phyloP scores from a whole-genome alignment of 2,329 filamentous ascomycete species.

The Emericellopsis atlantica region DNA sequence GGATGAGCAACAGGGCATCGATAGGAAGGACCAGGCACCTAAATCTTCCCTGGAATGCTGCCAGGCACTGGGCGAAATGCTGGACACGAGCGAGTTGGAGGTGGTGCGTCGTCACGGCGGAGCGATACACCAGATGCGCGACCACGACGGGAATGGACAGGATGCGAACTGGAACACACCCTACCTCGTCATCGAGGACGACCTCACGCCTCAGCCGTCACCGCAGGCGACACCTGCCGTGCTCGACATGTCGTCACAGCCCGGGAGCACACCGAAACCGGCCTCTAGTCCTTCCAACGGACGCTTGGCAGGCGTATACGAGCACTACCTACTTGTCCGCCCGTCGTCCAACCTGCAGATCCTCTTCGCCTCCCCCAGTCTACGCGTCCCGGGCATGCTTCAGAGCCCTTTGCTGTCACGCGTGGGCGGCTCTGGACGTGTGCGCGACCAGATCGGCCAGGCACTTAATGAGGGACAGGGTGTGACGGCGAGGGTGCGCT shows the following conservation, averaged over 20 bases:
- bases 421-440: constrained; percentile 34
- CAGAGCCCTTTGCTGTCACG: constrained; percentile 44
- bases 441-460: constrained; percentile 34
- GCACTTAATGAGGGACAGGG: constrained; percentile 57
- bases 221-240: background rate
- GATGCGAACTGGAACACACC: constrained; percentile 27
- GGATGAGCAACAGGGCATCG: background rate
- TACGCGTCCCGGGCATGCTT: constrained; percentile 55
- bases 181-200: constrained; percentile 25
- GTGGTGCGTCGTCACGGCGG: constrained; percentile 52
- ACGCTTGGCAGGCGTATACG: constrained; percentile 21
- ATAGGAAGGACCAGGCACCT: background rate
- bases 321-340: constrained; percentile 51
- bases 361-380: constrained; percentile 55
- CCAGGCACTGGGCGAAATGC: constrained; percentile 54
- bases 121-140: constrained; percentile 35
- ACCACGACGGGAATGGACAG: constrained; percentile 14
- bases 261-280: background rate
- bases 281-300: constrained; percentile 6
- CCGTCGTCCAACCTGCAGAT: constrained; percentile 54
- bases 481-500: constrained; percentile 63
- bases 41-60: background rate
- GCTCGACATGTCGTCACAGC: background rate
- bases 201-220: constrained; percentile 6
- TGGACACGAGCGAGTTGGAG: constrained; percentile 54